phyloP scores from a whole-genome alignment of 768 basidiomycete genomes.

The Tephrocybe sp. region DNA sequence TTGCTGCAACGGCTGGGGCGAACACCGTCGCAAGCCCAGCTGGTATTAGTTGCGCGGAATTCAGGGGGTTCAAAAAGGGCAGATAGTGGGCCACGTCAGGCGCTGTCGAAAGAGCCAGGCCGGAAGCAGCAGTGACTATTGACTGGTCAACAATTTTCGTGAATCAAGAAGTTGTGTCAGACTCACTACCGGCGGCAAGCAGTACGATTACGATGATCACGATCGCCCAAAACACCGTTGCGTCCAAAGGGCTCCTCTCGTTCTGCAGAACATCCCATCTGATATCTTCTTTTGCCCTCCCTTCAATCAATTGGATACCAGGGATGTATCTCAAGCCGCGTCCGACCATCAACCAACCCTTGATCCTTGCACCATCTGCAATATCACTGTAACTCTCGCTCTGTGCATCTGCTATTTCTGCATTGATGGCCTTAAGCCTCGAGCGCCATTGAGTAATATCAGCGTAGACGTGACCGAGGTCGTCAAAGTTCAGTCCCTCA shows the following conservation, averaged over 20 bases:
- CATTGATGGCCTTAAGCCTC: conserved; percentile 69
- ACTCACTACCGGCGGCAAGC: conserved; percentile 64
- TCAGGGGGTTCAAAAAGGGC: conserved; percentile 58
- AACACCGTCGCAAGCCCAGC: conserved; percentile 68
- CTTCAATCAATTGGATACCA: conserved; percentile 70
- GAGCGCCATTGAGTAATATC: conserved; percentile 74
- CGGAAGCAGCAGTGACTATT: conserved; percentile 69
- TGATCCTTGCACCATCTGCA: conserved; percentile 64
- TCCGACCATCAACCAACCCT: conserved; percentile 80
- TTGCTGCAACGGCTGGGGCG: conserved; percentile 62
- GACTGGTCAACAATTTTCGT: conserved; percentile 9
- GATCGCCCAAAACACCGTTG: conserved; percentile 57
- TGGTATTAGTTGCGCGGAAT: conserved; percentile 47
- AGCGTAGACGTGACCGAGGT: conserved; percentile 63
- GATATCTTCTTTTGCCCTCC: conserved; percentile 80
- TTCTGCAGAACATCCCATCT: conserved; percentile 77
- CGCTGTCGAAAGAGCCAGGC: conserved; percentile 64
- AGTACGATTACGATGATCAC: conserved; percentile 48
- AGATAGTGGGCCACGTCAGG: conserved; percentile 75
- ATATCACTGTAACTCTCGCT: conserved; percentile 68
- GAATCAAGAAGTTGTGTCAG: background rate
- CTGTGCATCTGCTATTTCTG: conserved; percentile 71
- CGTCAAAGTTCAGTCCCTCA: conserved; percentile 66
- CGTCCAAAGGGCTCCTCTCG: conserved; percentile 46
- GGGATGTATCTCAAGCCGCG: conserved; percentile 63